These are phyloP conservation scores for Cystobasidiaceae sp. DNA, from an alignment of 1,284 basidiomycete genomes.

Conservation along the genomic window DNA sequence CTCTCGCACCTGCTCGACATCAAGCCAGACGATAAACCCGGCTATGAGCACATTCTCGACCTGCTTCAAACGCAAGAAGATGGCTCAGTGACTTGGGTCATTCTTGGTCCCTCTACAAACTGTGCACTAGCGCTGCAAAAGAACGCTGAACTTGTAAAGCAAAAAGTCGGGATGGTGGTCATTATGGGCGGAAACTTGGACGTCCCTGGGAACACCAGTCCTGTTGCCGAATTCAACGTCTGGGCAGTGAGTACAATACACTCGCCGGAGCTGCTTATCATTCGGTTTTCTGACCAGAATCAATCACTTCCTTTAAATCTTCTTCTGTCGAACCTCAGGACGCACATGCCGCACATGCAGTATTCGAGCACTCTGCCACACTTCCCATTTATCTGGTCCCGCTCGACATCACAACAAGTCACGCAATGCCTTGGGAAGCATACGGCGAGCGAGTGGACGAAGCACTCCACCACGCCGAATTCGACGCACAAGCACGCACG, in stretches of 20 bases:
- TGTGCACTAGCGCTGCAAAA: slow-evolving; percentile 63
- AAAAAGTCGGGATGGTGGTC: slow-evolving; percentile 60
- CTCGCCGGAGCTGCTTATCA: slow-evolving; percentile 65
- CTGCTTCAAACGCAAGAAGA: slow-evolving; percentile 59
- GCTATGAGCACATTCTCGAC: slow-evolving; percentile 64
- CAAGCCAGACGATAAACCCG: slow-evolving; percentile 48
- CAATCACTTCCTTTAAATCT: slow-evolving; percentile 70
- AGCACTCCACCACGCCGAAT: slow-evolving; percentile 23
- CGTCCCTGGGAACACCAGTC: slow-evolving; percentile 80
- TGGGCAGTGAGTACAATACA: slow-evolving; percentile 92
- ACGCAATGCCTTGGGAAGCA: slow-evolving; percentile 65
- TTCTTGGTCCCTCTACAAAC: slow-evolving; percentile 82
- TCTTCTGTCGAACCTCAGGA: slow-evolving; percentile 56
- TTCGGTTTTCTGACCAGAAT: slow-evolving; percentile 69
- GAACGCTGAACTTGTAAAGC: slow-evolving; percentile 56
- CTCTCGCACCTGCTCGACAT: slow-evolving; percentile 7
- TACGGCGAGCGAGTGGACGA: slow-evolving; percentile 53
- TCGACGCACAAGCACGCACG: slow-evolving; percentile 24
- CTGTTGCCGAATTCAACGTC: slow-evolving; percentile 85
- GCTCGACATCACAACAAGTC: slow-evolving; percentile 66
- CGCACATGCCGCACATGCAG: slow-evolving; percentile 47
- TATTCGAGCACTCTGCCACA: background rate
- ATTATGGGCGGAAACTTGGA: slow-evolving; percentile 95
- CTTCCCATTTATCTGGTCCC: slow-evolving; percentile 59
- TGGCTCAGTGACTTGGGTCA: slow-evolving; percentile 73